Percentiles rank a stretch among this genome's conserved stretches.
phyloP scores from a whole-genome alignment of 345 rosid species.

The Heritiera littoralis region DNA sequence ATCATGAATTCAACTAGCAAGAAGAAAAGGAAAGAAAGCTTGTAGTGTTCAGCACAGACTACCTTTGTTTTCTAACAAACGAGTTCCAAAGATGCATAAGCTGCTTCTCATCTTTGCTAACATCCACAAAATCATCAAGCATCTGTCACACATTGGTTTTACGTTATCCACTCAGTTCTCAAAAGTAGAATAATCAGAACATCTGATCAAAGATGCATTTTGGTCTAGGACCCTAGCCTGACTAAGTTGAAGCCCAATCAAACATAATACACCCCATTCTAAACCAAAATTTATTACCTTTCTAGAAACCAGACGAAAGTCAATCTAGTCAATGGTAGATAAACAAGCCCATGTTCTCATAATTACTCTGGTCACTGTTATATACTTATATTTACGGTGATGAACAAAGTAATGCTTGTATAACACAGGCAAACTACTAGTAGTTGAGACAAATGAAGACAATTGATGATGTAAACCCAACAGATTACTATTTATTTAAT shows the following conservation, averaged over 20 bases:
- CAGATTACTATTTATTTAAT: neutral
- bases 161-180: constrained; percentile 16
- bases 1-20: neutral
- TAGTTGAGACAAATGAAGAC: neutral
- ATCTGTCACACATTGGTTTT: constrained; percentile 54
- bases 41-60: constrained; percentile 7
- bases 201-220: neutral
- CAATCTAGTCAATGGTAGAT: neutral
- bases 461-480: neutral
- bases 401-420: neutral
- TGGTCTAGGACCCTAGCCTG: neutral
- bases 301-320: neutral
- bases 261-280: neutral
- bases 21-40: neutral
- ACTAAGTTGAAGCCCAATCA: neutral
- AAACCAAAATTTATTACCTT: neutral
- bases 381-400: neutral
- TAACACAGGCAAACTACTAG: neutral
- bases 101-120: constrained; percentile 72
- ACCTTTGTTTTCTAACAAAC: constrained; percentile 83
- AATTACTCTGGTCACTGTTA: neutral
- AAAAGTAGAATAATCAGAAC: neutral
- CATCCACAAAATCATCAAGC: constrained; percentile 98
- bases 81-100: constrained; percentile 94
- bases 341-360: neutral